Evolutionary conservation across 208 protist species (phyloP), one percentile per base, ranked within the genome.

Genomic region (Crithidia mellificae): DNA sequence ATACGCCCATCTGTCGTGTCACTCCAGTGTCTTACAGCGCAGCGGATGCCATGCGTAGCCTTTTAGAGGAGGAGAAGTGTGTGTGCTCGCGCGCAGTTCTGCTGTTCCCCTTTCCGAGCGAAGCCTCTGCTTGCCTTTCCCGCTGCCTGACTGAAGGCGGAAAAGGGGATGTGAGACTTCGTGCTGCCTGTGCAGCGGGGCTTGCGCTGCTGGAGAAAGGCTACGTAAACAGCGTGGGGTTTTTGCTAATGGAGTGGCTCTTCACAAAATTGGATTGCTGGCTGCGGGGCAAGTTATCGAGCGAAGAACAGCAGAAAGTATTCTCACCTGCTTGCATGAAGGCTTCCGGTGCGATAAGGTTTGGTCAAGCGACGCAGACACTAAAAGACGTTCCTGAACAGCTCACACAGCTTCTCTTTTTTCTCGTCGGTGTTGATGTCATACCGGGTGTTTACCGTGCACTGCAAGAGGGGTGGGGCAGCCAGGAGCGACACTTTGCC

Each of bases 401-500:
- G 47, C 52, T 81, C n/a, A 55, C 52, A 27, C 64, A 39, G 11
- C 43, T 86, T 15, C 39, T 86, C 20, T 53, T 76, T 14, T 84
- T 81, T 53, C 17, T 88, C 27, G 71, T 71, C 44, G 49, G 68
- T 25, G 68, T 74, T 25, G 69, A 73, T 47, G 50, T 72, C 36
- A 17, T 82, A 12, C 51, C 55, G 30, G 62, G 34, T 0, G 62
- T 52, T 27, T 61, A 54, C n/a, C 25, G 9, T 2, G 69, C 72
- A 22, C 51, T 82, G 51, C 27, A 46, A 17, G 4, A 14, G 2
- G 29, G 30, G 20, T 53, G 59, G 32, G 32, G 46, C 1, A 53
- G n/a, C n/a, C 44, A 11, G 12, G 59, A 46, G 46, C 59, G 32
- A 14, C 59, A 55, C 47, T 39, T 56, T 2, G 12, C 50, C 5